phyloP scores from a whole-genome alignment of 805 yeast species.

The Pichia kluyveri region DNA sequence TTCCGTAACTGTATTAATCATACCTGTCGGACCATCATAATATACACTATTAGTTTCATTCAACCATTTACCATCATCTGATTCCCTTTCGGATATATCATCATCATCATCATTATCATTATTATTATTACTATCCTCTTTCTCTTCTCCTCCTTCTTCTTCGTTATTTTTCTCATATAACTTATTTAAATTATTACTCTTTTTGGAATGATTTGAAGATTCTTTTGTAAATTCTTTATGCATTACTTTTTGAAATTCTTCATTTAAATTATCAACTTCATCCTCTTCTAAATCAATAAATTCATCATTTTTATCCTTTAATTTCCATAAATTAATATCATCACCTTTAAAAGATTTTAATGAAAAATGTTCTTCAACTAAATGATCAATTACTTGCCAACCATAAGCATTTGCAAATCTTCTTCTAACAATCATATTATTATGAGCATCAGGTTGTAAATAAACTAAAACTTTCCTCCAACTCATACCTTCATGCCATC shows the following conservation, averaged over 20 bases:
- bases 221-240: conserved; percentile 28
- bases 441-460: conserved; percentile 89
- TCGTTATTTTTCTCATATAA: not conserved
- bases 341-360: conserved; percentile 15
- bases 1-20: conserved; percentile 49
- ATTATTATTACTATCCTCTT: not conserved
- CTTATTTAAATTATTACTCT: not conserved
- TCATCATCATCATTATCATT: conserved; percentile 1
- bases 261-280: conserved; percentile 13
- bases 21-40: conserved; percentile 63
- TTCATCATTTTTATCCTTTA: conserved; percentile 9
- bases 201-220: not conserved
- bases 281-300: conserved; percentile 5
- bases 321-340: conserved; percentile 16
- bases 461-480: conserved; percentile 92
- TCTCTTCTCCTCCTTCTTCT: not conserved
- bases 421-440: conserved; percentile 82
- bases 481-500: conserved; percentile 73
- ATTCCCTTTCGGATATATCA: not conserved
- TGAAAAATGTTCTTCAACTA: conserved; percentile 59
- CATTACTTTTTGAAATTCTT: conserved; percentile 16
- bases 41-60: conserved; percentile 32
- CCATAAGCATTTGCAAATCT: conserved; percentile 90
- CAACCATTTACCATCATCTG: conserved; percentile 35
- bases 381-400: conserved; percentile 84